phyloP scores from a whole-genome alignment of 1,139 yeast genomes.

The Diutina siamensis region DNA sequence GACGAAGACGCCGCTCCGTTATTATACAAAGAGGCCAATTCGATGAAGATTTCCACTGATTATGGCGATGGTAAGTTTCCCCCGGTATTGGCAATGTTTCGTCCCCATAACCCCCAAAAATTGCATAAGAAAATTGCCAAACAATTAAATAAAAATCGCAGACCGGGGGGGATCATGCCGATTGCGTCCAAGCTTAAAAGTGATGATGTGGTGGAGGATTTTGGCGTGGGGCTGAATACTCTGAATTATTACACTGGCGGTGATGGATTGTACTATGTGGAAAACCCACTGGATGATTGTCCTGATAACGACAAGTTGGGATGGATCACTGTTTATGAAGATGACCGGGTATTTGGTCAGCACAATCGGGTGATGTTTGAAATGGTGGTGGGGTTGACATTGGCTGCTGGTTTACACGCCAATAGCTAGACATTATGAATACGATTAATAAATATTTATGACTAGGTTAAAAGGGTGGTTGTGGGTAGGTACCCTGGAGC shows the following conservation, averaged over 20 bases:
- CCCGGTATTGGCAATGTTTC: slow-evolving; percentile 36
- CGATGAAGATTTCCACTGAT: slow-evolving; percentile 20
- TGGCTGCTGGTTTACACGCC: slow-evolving; percentile 20
- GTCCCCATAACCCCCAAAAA: slow-evolving; percentile 39
- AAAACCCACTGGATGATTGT: slow-evolving; percentile 43
- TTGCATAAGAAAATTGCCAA: slow-evolving; percentile 29
- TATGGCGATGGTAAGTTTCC: slow-evolving; percentile 22
- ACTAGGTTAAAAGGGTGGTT: too few species aligned
- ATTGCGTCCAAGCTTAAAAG: not conserved
- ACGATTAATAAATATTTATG: too few species aligned
- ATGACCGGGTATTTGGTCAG: slow-evolving; percentile 14
- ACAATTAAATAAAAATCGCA: slow-evolving; percentile 12
- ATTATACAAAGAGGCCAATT: slow-evolving; percentile 13
- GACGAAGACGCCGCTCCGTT: slow-evolving; percentile 12
- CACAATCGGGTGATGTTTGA: slow-evolving; percentile 39
- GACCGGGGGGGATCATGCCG: not conserved
- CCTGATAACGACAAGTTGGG: slow-evolving; percentile 52
- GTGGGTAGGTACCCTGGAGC: too few species aligned
- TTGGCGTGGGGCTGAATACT: slow-evolving; percentile 21
- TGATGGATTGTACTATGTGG: slow-evolving; percentile 40
- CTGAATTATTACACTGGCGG: slow-evolving; percentile 34
- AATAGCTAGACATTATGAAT: not conserved
- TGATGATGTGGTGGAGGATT: slow-evolving; percentile 13
- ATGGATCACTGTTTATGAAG: slow-evolving; percentile 53
- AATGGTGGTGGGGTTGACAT: slow-evolving; percentile 38